These are phyloP conservation scores for Penicillium sp. DNA, from an alignment of 2,329 filamentous ascomycete species.

Conservation along the genomic window DNA sequence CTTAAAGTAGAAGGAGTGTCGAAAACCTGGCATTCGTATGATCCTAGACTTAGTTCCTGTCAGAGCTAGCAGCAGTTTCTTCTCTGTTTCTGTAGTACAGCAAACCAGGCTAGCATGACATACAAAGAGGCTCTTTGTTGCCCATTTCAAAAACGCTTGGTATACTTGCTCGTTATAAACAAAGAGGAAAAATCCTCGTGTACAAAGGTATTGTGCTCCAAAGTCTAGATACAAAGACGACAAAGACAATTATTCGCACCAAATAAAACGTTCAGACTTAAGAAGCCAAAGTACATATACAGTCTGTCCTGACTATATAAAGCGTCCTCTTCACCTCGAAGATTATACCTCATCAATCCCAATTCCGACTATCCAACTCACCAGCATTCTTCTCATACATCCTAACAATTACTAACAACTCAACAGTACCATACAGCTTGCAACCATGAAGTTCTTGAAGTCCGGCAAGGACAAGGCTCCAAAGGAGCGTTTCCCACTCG, in stretches of 20 bases:
- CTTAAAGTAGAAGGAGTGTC: no score
- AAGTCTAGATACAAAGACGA: neutral
- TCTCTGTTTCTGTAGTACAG: neutral
- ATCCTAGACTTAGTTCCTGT: neutral
- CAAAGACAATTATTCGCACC: neutral
- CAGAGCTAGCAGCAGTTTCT: neutral
- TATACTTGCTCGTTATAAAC: no score
- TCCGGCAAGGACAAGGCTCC: neutral
- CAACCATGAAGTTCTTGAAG: neutral
- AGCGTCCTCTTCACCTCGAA: neutral
- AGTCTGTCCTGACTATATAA: neutral
- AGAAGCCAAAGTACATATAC: neutral
- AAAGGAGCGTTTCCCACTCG: neutral
- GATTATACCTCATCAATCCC: neutral
- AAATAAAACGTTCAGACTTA: neutral
- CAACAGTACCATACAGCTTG: neutral
- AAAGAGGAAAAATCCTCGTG: neutral
- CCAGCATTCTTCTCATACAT: neutral
- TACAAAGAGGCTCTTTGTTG: neutral
- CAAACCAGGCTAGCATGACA: neutral
- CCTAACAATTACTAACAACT: neutral
- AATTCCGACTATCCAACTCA: neutral
- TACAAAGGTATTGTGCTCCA: neutral
- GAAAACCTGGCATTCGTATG: no score
- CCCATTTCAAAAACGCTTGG: no score